These are phyloP conservation scores for Ceratobasidium theobromae DNA, from an alignment of 1,284 basidiomycete genomes.

Conservation along the genomic window DNA sequence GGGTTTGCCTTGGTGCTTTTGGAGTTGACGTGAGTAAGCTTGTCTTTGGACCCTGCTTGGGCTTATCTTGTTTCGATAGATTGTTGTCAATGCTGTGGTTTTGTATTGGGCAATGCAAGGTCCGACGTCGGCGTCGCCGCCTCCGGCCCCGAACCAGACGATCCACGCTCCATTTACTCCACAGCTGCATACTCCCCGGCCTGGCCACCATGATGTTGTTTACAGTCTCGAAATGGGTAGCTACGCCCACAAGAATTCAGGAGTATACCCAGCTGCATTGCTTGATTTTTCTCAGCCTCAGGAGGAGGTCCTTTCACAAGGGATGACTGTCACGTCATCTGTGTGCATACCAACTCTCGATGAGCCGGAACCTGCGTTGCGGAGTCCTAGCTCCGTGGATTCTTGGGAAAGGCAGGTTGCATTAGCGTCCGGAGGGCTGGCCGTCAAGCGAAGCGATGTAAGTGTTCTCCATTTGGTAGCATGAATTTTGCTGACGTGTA, in stretches of 20 bases:
- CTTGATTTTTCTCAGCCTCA: conserved; percentile 2
- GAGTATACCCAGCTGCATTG: background rate
- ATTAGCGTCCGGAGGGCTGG: background rate
- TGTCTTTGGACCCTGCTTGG: background rate
- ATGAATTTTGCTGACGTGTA: background rate
- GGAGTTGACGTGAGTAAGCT: conserved; percentile 5
- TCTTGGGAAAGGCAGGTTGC: background rate
- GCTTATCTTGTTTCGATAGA: background rate
- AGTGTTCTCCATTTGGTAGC: background rate
- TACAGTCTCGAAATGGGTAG: background rate
- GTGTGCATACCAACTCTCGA: conserved; percentile 26
- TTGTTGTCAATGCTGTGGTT: conserved; percentile 5
- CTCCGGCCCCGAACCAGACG: background rate
- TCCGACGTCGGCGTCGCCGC: background rate
- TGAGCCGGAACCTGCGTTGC: conserved; percentile 16
- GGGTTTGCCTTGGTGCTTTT: conserved; percentile 14
- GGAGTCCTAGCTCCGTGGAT: conserved; percentile 1
- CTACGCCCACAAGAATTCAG: background rate
- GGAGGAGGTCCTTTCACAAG: background rate
- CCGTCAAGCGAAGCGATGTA: background rate
- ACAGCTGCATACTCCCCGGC: background rate
- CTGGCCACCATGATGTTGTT: background rate
- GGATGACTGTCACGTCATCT: conserved; percentile 13
- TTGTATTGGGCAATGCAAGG: conserved; percentile 22
- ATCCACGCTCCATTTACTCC: background rate